Conservation (phyloP, 1,284 basidiomycete genomes). For the Ceratobasidium sp. region DNA sequence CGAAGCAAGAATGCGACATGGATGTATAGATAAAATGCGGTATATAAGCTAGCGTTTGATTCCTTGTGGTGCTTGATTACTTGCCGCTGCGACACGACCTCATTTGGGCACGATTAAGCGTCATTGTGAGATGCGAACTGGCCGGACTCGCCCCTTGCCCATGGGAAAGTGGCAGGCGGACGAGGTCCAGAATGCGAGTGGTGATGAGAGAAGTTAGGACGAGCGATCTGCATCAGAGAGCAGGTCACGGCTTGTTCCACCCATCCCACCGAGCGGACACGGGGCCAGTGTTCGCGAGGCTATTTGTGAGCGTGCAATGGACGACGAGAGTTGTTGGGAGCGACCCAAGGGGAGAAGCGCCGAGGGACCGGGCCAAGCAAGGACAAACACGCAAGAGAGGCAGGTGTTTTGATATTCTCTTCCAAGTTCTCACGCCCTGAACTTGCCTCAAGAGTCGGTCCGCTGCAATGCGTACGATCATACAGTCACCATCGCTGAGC, state of each 20-base stretch:
- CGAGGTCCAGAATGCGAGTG: conserved; percentile 24
- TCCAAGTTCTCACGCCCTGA: conserved; percentile 13
- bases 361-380: not conserved
- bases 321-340: not conserved
- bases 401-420: conserved; percentile 3
- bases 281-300: not conserved
- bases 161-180: conserved; percentile 31
- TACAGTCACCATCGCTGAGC: conserved; percentile 13
- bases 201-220: not conserved
- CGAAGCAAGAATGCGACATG: not conserved
- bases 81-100: not conserved
- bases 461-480: conserved; percentile 21
- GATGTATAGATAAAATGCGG: not conserved
- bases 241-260: not conserved
- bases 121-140: conserved; percentile 20
- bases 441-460: conserved; percentile 9
- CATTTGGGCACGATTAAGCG: conserved; percentile 15
- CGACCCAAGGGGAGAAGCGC: not conserved
- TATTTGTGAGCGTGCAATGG: not conserved
- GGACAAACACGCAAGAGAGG: not conserved
- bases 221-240: not conserved
- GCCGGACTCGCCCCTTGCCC: conserved; percentile 20
- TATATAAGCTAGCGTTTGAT: conserved; percentile 5
- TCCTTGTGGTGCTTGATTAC: not conserved
- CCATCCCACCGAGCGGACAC: not conserved